These are phyloP conservation scores for Euryodendron excelsum DNA, from an alignment of 148 eudicot genomes.

Conservation along the genomic window DNA sequence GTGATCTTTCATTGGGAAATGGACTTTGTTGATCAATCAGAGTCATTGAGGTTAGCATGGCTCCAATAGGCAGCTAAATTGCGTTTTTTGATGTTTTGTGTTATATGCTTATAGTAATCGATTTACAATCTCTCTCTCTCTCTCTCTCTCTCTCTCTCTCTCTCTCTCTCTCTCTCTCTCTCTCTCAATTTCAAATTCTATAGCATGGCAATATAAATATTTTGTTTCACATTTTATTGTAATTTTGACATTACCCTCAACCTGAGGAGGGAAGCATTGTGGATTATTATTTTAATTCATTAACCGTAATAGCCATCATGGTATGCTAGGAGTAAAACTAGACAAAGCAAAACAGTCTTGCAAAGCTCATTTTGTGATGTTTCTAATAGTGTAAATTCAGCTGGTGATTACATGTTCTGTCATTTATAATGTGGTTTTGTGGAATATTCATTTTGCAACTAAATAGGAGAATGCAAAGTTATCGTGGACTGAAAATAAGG, in stretches of 20 bases:
- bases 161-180: too few species aligned
- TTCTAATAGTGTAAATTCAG: not conserved
- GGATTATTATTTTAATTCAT: too few species aligned
- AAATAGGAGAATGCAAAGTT: not conserved
- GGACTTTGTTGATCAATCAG: not conserved
- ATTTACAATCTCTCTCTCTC: not conserved
- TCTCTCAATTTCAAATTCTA: too few species aligned
- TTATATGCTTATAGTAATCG: not conserved
- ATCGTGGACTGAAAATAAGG: not conserved
- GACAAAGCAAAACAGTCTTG: too few species aligned
- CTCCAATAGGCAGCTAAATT: not conserved
- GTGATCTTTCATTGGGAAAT: not conserved
- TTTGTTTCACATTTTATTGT: not conserved
- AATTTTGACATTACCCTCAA: too few species aligned
- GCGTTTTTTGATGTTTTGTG: not conserved
- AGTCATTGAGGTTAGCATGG: not conserved
- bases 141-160: too few species aligned
- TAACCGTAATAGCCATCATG: not conserved
- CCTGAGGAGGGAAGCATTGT: too few species aligned
- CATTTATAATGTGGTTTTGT: not conserved
- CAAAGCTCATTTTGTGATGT: not conserved
- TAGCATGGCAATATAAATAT: not conserved
- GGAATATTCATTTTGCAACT: too few species aligned
- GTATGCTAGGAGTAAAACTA: too few species aligned
- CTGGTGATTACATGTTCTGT: not conserved